These are phyloP conservation scores for Aspergillus sp. DNA, from an alignment of 2,329 filamentous ascomycete genomes.

Conservation along the genomic window DNA sequence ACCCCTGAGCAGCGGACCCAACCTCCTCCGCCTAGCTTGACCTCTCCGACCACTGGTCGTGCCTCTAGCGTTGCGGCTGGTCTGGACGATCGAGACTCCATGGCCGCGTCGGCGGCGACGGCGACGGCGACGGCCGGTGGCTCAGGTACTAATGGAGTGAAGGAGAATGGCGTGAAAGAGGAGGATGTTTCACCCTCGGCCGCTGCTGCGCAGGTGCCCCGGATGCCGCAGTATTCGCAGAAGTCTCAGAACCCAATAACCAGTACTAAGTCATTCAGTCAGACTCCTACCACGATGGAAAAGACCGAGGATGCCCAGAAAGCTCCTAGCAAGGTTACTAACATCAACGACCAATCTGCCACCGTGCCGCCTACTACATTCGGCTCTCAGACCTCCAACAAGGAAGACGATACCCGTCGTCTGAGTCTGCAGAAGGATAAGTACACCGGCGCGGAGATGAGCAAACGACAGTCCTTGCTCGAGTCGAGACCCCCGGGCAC, in stretches of 20 bases:
- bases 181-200: background rate
- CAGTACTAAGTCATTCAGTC: background rate
- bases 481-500: background rate
- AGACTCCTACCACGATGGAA: background rate
- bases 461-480: background rate
- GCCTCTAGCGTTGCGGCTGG: background rate
- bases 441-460: background rate
- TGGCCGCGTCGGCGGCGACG: background rate
- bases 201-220: too few species aligned
- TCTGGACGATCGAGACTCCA: background rate
- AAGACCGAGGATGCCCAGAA: background rate
- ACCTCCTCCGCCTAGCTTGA: background rate
- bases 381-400: background rate
- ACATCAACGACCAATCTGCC: background rate
- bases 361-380: background rate
- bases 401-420: background rate
- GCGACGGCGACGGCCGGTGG: too few species aligned
- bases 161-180: background rate
- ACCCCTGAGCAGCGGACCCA: conserved; percentile 3
- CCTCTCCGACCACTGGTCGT: background rate
- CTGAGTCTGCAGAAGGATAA: background rate
- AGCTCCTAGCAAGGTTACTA: background rate
- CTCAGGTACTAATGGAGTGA: background rate
- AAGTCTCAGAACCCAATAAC: background rate
- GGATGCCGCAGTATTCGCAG: background rate